These are phyloP conservation scores for Rhytidiadelphus loreus DNA, from an alignment of 225 moss, liverwort and hornwort genomes.

Conservation along the genomic window DNA sequence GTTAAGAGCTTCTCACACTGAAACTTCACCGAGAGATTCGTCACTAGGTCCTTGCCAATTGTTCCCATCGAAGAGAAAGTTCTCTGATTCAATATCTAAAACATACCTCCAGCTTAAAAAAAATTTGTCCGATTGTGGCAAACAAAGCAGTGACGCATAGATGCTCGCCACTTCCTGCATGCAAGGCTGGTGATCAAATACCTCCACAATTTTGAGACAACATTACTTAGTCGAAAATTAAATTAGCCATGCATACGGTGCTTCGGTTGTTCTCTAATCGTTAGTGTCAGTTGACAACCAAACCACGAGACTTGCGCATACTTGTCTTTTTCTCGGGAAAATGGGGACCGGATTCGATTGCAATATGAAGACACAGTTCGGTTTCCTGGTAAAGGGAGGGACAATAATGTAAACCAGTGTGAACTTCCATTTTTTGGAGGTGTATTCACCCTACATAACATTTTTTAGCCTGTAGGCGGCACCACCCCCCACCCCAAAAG, in stretches of 20 bases:
- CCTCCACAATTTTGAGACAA: not conserved
- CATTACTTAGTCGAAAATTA: not conserved
- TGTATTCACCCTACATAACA: not conserved
- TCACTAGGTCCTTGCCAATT: too few species aligned
- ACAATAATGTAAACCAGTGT: not conserved
- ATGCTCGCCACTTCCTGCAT: not conserved
- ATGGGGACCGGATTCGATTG: not conserved
- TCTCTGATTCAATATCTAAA: not conserved
- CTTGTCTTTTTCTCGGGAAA: not conserved
- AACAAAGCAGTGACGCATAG: not conserved
- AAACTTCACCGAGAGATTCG: too few species aligned
- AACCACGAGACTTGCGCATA: not conserved
- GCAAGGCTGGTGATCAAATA: not conserved
- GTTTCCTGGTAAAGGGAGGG: not conserved
- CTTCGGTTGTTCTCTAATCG: not conserved
- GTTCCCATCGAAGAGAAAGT: not conserved
- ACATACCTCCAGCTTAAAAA: not conserved
- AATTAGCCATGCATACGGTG: not conserved
- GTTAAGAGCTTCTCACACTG: too few species aligned
- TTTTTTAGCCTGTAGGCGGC: not conserved
- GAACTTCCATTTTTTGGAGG: not conserved
- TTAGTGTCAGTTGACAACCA: not conserved
- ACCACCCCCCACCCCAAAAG: not conserved
- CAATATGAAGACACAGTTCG: not conserved
- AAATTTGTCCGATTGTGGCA: not conserved